A percentile compares a stretch with the other conserved stretches of the same genome.
These are phyloP conservation scores for Metschnikowia sp. DNA, from an alignment of 805 yeast genomes.

Conservation along the genomic window DNA sequence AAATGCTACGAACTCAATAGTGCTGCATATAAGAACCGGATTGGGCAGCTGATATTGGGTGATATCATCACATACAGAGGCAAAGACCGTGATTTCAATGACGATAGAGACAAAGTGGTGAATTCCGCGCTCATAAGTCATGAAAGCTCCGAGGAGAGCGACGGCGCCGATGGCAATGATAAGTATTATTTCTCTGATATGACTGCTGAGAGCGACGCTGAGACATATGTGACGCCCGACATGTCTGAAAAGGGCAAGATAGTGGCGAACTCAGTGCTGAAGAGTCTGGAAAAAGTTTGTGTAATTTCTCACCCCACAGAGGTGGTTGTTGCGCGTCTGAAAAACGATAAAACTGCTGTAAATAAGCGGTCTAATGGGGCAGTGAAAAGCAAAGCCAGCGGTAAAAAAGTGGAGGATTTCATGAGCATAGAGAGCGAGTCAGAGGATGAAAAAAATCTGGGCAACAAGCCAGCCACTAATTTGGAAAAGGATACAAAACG, in stretches of 20 bases:
- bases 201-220: slow-evolving; percentile 36
- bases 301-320: too few relatives aligned
- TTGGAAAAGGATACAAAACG: slow-evolving; percentile 35
- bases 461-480: slow-evolving; percentile 13
- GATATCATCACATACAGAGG: slow-evolving; percentile 76
- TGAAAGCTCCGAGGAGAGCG: slow-evolving; percentile 29
- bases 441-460: slow-evolving; percentile 16
- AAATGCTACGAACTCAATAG: slow-evolving; percentile 70
- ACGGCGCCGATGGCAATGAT: slow-evolving; percentile 36
- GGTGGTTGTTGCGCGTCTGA: too few relatives aligned
- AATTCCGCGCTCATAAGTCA: slow-evolving; percentile 53
- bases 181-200: slow-evolving; percentile 43
- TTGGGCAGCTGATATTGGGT: slow-evolving; percentile 74
- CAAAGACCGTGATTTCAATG: slow-evolving; percentile 69
- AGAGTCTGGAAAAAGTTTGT: background rate
- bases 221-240: slow-evolving; percentile 1
- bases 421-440: slow-evolving; percentile 22
- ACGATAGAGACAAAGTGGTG: slow-evolving; percentile 60
- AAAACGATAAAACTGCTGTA: too few relatives aligned
- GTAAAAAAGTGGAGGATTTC: slow-evolving; percentile 17
- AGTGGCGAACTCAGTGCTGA: background rate
- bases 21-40: slow-evolving; percentile 61
- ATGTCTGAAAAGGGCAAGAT: background rate
- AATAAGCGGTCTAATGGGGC: background rate
- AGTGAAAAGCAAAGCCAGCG: background rate